These are phyloP conservation scores for Boletus subparvulus DNA, from an alignment of 768 basidiomycete species.

Conservation along the genomic window DNA sequence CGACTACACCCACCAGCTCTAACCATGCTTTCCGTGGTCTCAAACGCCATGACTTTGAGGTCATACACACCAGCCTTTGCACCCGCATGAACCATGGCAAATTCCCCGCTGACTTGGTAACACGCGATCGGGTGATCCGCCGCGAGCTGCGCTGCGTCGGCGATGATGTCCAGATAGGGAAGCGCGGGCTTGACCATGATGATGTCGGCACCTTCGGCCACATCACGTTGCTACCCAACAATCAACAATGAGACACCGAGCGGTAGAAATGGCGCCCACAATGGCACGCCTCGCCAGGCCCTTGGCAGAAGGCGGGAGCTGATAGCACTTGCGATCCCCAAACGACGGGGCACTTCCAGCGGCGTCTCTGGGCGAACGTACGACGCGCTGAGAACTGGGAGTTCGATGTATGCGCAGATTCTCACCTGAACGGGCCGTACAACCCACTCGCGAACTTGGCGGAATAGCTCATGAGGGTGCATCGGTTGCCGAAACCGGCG, in stretches of 20 bases:
- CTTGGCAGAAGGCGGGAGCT: conserved; percentile 84
- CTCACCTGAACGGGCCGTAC: conserved; percentile 94
- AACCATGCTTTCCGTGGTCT: conserved; percentile 87
- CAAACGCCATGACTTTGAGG: conserved; percentile 90
- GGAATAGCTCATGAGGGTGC: conserved; percentile 93
- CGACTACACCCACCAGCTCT: conserved; percentile 67
- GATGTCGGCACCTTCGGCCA: conserved; percentile 91
- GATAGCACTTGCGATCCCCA: conserved; percentile 97
- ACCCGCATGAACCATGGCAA: conserved; percentile 95
- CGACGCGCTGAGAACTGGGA: neutral
- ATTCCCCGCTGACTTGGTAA: conserved; percentile 97
- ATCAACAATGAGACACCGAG: neutral
- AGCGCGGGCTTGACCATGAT: conserved; percentile 98
- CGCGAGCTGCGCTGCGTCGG: conserved; percentile 79
- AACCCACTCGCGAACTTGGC: conserved; percentile 96
- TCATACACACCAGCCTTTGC: conserved; percentile 94
- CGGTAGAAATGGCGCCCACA: conserved; percentile 46
- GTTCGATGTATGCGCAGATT: conserved; percentile 1
- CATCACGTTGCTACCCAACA: conserved; percentile 72
- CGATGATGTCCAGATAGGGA: conserved; percentile 95
- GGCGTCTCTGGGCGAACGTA: conserved; percentile 66
- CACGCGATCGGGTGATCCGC: conserved; percentile 91
- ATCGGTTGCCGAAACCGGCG: conserved; percentile 80
- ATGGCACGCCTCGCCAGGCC: conserved; percentile 93
- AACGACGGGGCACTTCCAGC: conserved; percentile 95